Percentiles rank a stretch among this genome's conserved stretches.
These are phyloP conservation scores for Flueggea neowawraea DNA, from an alignment of 441 rosid genomes.

Conservation along the genomic window DNA sequence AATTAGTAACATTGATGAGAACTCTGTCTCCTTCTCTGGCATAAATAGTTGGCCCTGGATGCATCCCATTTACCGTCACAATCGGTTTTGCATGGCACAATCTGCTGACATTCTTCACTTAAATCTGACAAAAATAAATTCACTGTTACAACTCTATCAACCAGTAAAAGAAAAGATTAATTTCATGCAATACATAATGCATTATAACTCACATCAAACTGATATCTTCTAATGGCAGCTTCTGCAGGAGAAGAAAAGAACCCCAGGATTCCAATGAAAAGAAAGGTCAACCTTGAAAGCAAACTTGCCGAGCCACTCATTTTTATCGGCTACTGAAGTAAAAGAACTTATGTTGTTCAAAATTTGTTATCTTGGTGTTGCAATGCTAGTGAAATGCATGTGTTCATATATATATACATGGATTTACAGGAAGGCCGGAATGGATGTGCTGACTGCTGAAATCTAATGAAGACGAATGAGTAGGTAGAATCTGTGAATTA, in stretches of 20 bases:
- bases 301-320: slow-evolving; percentile 11
- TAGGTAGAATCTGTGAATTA: slow-evolving; percentile 22
- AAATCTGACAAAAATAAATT: slow-evolving; percentile 22
- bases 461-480: slow-evolving; percentile 4
- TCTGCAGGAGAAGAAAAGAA: slow-evolving; percentile 24
- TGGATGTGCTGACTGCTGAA: too few species aligned
- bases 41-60: slow-evolving; percentile 61
- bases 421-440: neutral
- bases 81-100: slow-evolving; percentile 56
- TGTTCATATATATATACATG: slow-evolving; percentile 13
- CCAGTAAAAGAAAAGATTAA: too few species aligned
- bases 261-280: slow-evolving; percentile 22
- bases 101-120: slow-evolving; percentile 54
- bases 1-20: slow-evolving; percentile 55
- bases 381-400: neutral
- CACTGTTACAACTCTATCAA: neutral
- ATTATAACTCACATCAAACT: slow-evolving; percentile 39
- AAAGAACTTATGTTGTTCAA: neutral
- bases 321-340: neutral
- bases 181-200: neutral
- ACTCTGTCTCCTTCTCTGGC: slow-evolving; percentile 64
- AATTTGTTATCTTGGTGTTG: too few species aligned
- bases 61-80: slow-evolving; percentile 56
- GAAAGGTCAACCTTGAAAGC: slow-evolving; percentile 10
- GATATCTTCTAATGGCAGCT: slow-evolving; percentile 40